A percentile compares a stretch with the other conserved stretches of the same genome.
phyloP scores from a whole-genome alignment of 176 grass and related monocot genomes.

The Lolium rigidum region DNA sequence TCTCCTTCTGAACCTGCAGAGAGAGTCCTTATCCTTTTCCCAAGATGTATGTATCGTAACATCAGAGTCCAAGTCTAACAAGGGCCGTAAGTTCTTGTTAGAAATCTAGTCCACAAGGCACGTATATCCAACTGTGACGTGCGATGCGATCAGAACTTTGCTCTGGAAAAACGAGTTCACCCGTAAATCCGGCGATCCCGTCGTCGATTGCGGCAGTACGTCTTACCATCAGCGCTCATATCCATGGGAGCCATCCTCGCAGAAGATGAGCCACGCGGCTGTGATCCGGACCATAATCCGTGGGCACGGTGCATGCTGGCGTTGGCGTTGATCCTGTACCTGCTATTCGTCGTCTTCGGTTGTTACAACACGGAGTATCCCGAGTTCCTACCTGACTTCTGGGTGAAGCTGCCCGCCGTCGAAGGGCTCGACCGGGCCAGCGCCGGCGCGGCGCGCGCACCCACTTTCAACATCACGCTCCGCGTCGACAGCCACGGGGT shows the following conservation, averaged over 20 bases:
- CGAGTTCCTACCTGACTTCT: neutral
- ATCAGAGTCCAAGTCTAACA: neutral
- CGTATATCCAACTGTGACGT: neutral
- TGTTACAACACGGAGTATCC: neutral
- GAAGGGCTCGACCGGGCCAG: slow-evolving; percentile 1
- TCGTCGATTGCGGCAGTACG: neutral
- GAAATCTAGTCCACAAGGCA: too few relatives aligned
- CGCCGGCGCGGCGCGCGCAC: neutral
- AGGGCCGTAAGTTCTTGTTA: neutral
- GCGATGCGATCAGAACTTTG: neutral
- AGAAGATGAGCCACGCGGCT: neutral
- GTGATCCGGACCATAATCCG: neutral
- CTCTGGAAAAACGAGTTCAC: neutral
- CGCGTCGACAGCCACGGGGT: neutral
- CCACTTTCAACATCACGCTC: slow-evolving; percentile 30
- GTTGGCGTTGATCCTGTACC: neutral
- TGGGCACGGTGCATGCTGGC: neutral
- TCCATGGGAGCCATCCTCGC: neutral
- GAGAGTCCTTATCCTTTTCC: neutral
- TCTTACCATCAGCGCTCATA: neutral
- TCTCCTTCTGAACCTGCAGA: neutral
- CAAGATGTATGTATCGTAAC: neutral
- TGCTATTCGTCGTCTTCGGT: neutral
- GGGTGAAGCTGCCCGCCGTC: slow-evolving; percentile 6
- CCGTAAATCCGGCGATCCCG: neutral